Conservation (phyloP, 2,329 filamentous ascomycete species). For the Pseudocercospora vitis region DNA sequence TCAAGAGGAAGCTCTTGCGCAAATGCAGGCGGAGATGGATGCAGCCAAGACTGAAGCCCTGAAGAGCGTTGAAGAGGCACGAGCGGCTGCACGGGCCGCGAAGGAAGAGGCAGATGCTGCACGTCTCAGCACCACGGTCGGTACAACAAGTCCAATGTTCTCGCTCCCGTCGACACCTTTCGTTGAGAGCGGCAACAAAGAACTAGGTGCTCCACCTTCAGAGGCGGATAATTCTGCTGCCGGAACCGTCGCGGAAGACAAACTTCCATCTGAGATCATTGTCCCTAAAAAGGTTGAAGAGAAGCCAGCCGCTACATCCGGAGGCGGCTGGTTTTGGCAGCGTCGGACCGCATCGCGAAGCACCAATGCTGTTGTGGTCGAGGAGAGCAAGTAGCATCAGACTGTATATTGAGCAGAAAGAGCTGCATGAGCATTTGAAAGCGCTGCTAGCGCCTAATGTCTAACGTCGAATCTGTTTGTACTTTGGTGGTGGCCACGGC, state of each 20-base stretch:
- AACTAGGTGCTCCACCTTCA: conserved; percentile 7
- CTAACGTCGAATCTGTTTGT: conserved; percentile 10
- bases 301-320: conserved; percentile 16
- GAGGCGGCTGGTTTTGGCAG: conserved; percentile 38
- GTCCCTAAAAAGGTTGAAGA: conserved; percentile 22
- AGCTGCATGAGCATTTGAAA: conserved; percentile 6
- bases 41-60: conserved; percentile 25
- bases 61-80: conserved; percentile 25
- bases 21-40: conserved; percentile 27
- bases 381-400: conserved; percentile 7
- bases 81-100: conserved; percentile 12
- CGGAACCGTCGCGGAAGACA: conserved; percentile 23
- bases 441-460: conserved; percentile 1
- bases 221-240: conserved; percentile 4
- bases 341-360: conserved; percentile 31
- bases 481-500: conserved; percentile 6
- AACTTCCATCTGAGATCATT: conserved; percentile 18
- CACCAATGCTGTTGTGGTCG: conserved; percentile 18
- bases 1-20: conserved; percentile 28
- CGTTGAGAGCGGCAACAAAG: conserved; percentile 13
- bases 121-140: conserved; percentile 8
- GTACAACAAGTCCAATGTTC: conserved; percentile 23
- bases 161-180: conserved; percentile 22
- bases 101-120: conserved; percentile 20
- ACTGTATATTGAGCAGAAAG: not conserved